A percentile compares a stretch with the other conserved stretches of the same genome.
phyloP scores from a whole-genome alignment of 768 basidiomycete genomes.

The Rhizopogon roseolus region DNA sequence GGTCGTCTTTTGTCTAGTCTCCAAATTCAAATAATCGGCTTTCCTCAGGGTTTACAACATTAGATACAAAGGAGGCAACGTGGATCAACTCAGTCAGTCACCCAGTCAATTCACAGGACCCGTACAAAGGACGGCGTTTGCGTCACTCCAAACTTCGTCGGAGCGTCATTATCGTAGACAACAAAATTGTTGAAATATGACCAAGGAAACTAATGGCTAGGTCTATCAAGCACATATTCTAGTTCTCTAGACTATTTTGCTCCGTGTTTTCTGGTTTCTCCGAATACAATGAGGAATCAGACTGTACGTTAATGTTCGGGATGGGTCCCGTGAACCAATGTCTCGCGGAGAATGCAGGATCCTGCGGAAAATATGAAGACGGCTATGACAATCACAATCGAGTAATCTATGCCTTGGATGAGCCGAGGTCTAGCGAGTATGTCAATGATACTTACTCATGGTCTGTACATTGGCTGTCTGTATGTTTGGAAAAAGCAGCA shows the following conservation, averaged over 20 bases:
- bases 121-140: conserved; percentile 84
- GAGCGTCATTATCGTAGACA: conserved; percentile 85
- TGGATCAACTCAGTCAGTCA: conserved; percentile 88
- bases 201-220: background rate
- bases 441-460: conserved; percentile 27
- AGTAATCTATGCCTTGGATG: conserved; percentile 10
- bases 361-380: conserved; percentile 26
- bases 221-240: background rate
- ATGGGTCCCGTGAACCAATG: conserved; percentile 32
- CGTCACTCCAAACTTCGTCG: conserved; percentile 73
- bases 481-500: conserved; percentile 29
- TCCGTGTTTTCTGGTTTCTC: conserved; percentile 3
- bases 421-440: background rate
- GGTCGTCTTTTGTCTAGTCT: conserved; percentile 1
- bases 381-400: conserved; percentile 24
- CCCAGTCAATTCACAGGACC: conserved; percentile 77
- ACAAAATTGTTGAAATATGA: background rate
- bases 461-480: conserved; percentile 16
- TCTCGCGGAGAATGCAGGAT: conserved; percentile 28
- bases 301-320: conserved; percentile 18
- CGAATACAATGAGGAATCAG: conserved; percentile 2
- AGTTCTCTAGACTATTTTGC: background rate
- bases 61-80: conserved; percentile 83
- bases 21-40: background rate
- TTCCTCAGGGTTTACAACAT: conserved; percentile 73